Conservation (phyloP, 805 yeast species). For the Hyphopichia homilentoma region DNA sequence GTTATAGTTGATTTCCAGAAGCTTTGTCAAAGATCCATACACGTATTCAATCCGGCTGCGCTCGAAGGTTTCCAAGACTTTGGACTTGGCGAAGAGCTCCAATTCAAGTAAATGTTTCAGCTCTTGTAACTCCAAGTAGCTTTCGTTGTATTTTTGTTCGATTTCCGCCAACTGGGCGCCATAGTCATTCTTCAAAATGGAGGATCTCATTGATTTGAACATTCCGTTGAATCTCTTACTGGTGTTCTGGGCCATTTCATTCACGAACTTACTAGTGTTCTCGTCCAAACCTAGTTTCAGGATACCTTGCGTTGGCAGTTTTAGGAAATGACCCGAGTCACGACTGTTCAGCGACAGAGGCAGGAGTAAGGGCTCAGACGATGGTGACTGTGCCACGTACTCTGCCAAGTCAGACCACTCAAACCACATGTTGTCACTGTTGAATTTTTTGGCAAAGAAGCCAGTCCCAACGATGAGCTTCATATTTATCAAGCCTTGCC, state of each 20-base stretch:
- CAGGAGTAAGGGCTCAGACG: not conserved
- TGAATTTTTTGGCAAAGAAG: conserved; percentile 32
- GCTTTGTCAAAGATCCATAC: conserved; percentile 27
- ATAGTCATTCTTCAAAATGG: conserved; percentile 26
- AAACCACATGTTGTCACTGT: conserved; percentile 41
- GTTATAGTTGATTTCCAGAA: conserved; percentile 31
- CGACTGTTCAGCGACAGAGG: not conserved
- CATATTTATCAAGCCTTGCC: conserved; percentile 35
- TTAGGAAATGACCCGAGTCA: not conserved
- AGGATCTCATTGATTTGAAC: conserved; percentile 28
- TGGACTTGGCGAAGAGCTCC: conserved; percentile 18
- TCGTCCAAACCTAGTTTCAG: conserved; percentile 5
- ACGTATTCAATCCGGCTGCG: conserved; percentile 28
- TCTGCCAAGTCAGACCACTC: conserved; percentile 39
- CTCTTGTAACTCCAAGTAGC: conserved; percentile 30
- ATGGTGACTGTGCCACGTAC: conserved; percentile 7
- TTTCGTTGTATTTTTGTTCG: conserved; percentile 30
- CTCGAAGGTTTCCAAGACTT: conserved; percentile 32
- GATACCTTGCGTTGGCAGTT: not conserved
- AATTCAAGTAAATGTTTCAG: conserved; percentile 26
- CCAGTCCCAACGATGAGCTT: conserved; percentile 30
- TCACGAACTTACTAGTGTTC: conserved; percentile 10
- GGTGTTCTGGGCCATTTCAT: conserved; percentile 23
- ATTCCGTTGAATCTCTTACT: conserved; percentile 26
- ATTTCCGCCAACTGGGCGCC: conserved; percentile 22